A percentile compares a stretch with the other conserved stretches of the same genome.
phyloP scores from a whole-genome alignment of 495 filamentous ascomycete genomes.

The Astrothelium subdiscretum region DNA sequence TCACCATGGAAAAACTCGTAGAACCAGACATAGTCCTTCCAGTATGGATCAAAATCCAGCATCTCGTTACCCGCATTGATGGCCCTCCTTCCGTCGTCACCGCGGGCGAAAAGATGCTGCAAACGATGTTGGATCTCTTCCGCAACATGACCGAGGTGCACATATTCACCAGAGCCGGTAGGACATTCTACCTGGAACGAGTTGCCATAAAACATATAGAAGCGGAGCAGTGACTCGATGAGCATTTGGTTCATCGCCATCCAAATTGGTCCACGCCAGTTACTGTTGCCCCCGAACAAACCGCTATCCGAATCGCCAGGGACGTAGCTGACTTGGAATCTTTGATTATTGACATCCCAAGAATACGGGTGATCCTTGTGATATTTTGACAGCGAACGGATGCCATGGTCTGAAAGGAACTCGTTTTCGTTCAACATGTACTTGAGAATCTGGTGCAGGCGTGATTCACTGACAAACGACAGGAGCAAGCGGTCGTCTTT shows the following conservation, averaged over 20 bases:
- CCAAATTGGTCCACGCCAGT: slow-evolving; percentile 94
- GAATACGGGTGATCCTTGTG: slow-evolving; percentile 83
- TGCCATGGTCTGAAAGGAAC: slow-evolving; percentile 81
- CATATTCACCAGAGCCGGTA: slow-evolving; percentile 82
- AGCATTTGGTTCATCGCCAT: slow-evolving; percentile 91
- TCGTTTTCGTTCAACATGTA: slow-evolving; percentile 91
- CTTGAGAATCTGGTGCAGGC: slow-evolving; percentile 71
- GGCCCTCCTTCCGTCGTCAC: slow-evolving; percentile 73
- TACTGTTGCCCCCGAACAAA: slow-evolving; percentile 93
- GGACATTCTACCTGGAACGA: slow-evolving; percentile 84
- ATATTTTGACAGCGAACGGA: slow-evolving; percentile 85
- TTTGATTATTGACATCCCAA: slow-evolving; percentile 91
- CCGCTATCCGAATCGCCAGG: slow-evolving; percentile 89
- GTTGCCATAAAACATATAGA: slow-evolving; percentile 91
- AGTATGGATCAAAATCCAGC: slow-evolving; percentile 81
- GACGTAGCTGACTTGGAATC: slow-evolving; percentile 79
- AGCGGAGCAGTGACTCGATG: slow-evolving; percentile 81
- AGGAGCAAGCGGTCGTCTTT: slow-evolving; percentile 79
- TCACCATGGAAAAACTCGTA: slow-evolving; percentile 97
- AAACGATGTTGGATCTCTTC: slow-evolving; percentile 92
- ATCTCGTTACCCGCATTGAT: slow-evolving; percentile 72
- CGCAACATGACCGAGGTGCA: slow-evolving; percentile 94
- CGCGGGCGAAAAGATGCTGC: slow-evolving; percentile 78
- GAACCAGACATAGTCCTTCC: slow-evolving; percentile 91
- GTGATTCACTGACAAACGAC: slow-evolving; percentile 79